phyloP scores from a whole-genome alignment of 768 basidiomycete species.

The Macrolepiota dolichaula region DNA sequence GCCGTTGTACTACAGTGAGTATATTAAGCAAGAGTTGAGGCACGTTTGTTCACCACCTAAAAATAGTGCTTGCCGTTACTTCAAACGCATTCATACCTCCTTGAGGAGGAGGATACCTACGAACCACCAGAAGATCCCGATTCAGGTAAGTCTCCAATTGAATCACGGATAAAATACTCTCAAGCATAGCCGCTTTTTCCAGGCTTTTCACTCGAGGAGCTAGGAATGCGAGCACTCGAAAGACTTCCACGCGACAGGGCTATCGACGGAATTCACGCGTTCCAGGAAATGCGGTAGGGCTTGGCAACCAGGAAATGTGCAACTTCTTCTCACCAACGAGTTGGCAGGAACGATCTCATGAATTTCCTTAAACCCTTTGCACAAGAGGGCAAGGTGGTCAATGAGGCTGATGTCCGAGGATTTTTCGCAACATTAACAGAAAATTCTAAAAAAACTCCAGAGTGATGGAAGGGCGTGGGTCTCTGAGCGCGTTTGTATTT shows the following conservation, averaged over 20 bases:
- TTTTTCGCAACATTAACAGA: slow-evolving; percentile 62
- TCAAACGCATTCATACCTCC: slow-evolving; percentile 51
- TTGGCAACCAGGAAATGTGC: neutral
- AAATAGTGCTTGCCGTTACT: slow-evolving; percentile 59
- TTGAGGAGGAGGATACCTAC: slow-evolving; percentile 80
- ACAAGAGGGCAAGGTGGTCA: slow-evolving; percentile 69
- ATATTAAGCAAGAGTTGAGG: neutral
- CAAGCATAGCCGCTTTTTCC: slow-evolving; percentile 8
- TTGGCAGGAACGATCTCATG: slow-evolving; percentile 64
- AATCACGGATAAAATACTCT: neutral
- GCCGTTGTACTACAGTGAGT: slow-evolving; percentile 58
- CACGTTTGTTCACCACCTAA: neutral
- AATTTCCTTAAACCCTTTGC: slow-evolving; percentile 78
- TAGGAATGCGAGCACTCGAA: slow-evolving; percentile 75
- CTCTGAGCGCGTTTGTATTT: neutral
- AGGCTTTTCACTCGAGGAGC: slow-evolving; percentile 80
- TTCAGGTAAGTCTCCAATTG: slow-evolving; percentile 42
- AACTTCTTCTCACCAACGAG: neutral
- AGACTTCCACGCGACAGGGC: slow-evolving; percentile 76
- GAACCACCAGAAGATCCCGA: slow-evolving; percentile 87
- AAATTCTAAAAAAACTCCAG: slow-evolving; percentile 23
- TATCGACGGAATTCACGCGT: slow-evolving; percentile 81
- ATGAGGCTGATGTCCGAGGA: slow-evolving; percentile 62
- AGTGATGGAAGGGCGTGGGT: neutral
- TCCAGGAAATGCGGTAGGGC: slow-evolving; percentile 76